phyloP scores from a whole-genome alignment of 306 rosid genomes.

The Hippophae rhamnoides region DNA sequence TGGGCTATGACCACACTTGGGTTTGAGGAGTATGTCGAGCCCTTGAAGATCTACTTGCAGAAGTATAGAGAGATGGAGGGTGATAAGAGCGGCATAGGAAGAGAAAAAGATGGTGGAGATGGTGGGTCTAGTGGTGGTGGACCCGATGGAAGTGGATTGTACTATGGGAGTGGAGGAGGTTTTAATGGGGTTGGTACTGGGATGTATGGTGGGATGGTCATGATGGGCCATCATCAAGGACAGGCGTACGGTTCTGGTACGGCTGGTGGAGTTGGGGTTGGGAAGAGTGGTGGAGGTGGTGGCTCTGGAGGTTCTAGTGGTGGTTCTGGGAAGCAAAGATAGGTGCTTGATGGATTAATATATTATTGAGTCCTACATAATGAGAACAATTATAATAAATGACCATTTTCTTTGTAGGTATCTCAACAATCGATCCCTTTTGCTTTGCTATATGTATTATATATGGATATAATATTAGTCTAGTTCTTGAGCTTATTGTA shows the following conservation, averaged over 20 bases:
- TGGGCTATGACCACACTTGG: conserved; percentile 70
- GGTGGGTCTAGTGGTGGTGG: conserved; percentile 20
- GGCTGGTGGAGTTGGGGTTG: background rate
- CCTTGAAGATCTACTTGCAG: conserved; percentile 49
- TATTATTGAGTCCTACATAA: background rate
- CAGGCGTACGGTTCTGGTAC: conserved; percentile 34
- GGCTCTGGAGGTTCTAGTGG: conserved; percentile 6
- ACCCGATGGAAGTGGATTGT: conserved; percentile 13
- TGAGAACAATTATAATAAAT: too few relatives aligned
- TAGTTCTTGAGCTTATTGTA: too few relatives aligned
- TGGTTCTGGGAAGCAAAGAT: conserved; percentile 16
- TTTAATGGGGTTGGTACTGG: conserved; percentile 24
- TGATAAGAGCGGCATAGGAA: conserved; percentile 34
- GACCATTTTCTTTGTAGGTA: too few relatives aligned
- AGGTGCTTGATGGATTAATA: conserved; percentile 8
- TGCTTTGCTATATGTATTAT: too few relatives aligned
- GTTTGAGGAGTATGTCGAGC: conserved; percentile 57
- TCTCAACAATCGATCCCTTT: too few relatives aligned
- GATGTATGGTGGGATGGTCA: conserved; percentile 49
- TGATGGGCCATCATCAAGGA: conserved; percentile 46
- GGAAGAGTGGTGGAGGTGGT: conserved; percentile 9
- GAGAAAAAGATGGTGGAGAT: conserved; percentile 23
- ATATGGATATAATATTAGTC: too few relatives aligned
- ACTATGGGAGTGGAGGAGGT: too few relatives aligned
- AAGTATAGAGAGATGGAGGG: conserved; percentile 65